Percentiles rank a stretch among this genome's conserved stretches.
phyloP scores from a whole-genome alignment of 116 monocot species.

The Thalassia testudinum region DNA sequence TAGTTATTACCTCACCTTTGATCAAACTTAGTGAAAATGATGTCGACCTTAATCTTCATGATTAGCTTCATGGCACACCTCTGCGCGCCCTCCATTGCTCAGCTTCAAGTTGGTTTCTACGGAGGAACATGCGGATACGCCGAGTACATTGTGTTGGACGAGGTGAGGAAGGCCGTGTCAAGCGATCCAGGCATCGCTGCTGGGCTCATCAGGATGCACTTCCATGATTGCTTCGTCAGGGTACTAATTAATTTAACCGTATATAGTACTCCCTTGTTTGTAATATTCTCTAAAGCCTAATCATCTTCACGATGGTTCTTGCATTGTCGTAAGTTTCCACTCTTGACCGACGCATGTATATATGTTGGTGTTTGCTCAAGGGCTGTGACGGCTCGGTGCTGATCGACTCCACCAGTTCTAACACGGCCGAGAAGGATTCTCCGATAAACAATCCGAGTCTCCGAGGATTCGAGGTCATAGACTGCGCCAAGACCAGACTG shows the following conservation, averaged over 20 bases:
- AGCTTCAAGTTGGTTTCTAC: slow-evolving; percentile 15
- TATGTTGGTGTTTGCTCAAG: neutral
- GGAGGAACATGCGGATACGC: slow-evolving; percentile 8
- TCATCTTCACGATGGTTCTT: neutral
- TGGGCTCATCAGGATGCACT: slow-evolving; percentile 24
- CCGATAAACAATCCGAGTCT: slow-evolving; percentile 14
- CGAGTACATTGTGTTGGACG: slow-evolving; percentile 7
- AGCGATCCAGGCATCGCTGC: slow-evolving; percentile 8
- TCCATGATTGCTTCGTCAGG: slow-evolving; percentile 40
- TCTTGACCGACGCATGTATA: neutral
- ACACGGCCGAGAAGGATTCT: neutral
- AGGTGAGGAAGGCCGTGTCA: slow-evolving; percentile 3
- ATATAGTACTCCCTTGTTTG: neutral
- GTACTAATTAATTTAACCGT: slow-evolving; percentile 1
- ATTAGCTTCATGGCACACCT: too few relatives aligned
- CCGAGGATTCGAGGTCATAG: slow-evolving; percentile 30
- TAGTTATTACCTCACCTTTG: too few relatives aligned
- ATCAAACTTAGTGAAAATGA: too few relatives aligned
- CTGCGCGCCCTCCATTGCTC: too few relatives aligned
- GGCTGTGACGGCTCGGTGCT: too few relatives aligned
- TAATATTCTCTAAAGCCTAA: too few relatives aligned
- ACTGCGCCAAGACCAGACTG: slow-evolving; percentile 11
- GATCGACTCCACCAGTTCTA: too few relatives aligned
- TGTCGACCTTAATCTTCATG: too few relatives aligned
- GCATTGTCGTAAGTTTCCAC: neutral